Conservation (phyloP, 2,329 filamentous ascomycete species). For the Alternaria gansuensis region DNA sequence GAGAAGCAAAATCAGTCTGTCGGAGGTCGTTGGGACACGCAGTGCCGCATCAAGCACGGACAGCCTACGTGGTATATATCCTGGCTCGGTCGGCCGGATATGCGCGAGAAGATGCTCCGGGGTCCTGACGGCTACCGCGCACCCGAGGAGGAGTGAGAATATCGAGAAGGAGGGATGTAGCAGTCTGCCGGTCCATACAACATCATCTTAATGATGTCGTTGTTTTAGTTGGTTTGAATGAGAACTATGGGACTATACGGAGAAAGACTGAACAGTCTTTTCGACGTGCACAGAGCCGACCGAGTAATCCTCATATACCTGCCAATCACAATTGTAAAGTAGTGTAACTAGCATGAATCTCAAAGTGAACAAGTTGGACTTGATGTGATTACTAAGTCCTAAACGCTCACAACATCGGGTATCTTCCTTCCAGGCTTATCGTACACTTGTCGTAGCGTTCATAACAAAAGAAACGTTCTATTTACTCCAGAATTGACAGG, state of each 20-base stretch:
- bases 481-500: neutral
- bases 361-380: neutral
- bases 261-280: neutral
- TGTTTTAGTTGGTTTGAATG: too few species aligned
- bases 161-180: neutral
- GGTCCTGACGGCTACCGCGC: slow-evolving; percentile 15
- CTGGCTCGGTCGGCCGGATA: slow-evolving; percentile 33
- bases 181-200: neutral
- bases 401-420: slow-evolving; percentile 27
- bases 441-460: slow-evolving; percentile 20
- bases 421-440: slow-evolving; percentile 28
- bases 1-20: slow-evolving; percentile 29
- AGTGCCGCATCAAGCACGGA: slow-evolving; percentile 35
- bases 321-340: neutral
- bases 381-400: slow-evolving; percentile 13
- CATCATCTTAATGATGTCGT: neutral
- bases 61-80: slow-evolving; percentile 45
- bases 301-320: neutral
- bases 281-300: neutral
- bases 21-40: slow-evolving; percentile 36
- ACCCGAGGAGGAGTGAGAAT: neutral
- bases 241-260: neutral
- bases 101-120: slow-evolving; percentile 29
- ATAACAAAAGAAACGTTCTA: slow-evolving; percentile 10
- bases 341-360: neutral